Percentiles rank a stretch among this genome's conserved stretches.
Evolutionary conservation across 495 filamentous ascomycete species (phyloP).

Genomic region (Tricharina praecox): DNA sequence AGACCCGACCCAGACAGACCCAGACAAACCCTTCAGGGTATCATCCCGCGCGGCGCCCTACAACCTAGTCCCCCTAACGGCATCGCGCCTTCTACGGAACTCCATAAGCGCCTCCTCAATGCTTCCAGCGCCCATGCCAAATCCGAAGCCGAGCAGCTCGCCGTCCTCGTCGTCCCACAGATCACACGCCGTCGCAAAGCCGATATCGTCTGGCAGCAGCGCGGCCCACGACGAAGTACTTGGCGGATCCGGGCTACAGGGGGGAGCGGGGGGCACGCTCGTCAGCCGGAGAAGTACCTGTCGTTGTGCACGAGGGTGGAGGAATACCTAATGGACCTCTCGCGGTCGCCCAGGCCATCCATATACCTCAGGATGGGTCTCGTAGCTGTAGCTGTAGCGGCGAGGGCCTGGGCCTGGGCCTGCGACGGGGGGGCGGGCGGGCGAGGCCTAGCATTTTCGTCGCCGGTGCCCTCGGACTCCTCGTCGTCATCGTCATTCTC

Average conservation of each 20-base stretch:
- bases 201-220: constrained; percentile 1
- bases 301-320: neutral
- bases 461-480: neutral
- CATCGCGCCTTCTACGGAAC: neutral
- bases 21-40: too few relatives aligned
- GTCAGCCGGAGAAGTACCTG: neutral
- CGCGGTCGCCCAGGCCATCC: neutral
- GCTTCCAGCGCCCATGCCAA: neutral
- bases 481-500: too few relatives aligned
- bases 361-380: neutral
- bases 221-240: neutral
- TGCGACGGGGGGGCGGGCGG: neutral
- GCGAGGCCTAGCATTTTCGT: neutral
- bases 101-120: neutral
- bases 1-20: too few relatives aligned
- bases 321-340: neutral
- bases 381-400: neutral
- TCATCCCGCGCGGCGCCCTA: too few relatives aligned
- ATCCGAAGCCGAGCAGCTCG: neutral
- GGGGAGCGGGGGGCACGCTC: too few relatives aligned
- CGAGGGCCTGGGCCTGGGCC: neutral
- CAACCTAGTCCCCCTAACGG: too few relatives aligned
- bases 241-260: neutral
- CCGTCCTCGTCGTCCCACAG: neutral
- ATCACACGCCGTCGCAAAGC: constrained; percentile 4